A percentile compares a stretch with the other conserved stretches of the same genome.
These are phyloP conservation scores for Fragilariopsis cylindrus DNA, from an alignment of 108 stramenopile species.

Conservation along the genomic window DNA sequence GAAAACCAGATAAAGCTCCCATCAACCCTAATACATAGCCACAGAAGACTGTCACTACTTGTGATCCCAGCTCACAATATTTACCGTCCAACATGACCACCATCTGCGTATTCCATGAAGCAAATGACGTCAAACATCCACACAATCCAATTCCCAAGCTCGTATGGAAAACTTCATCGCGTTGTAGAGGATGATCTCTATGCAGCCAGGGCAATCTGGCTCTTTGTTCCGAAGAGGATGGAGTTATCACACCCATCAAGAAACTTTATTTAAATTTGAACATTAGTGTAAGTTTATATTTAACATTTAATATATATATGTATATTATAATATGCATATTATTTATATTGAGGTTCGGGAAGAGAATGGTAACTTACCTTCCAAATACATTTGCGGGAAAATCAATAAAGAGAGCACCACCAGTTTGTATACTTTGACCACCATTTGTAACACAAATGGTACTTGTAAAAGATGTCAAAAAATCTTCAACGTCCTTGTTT, in stretches of 20 bases:
- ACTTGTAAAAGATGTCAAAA: conserved; percentile 45
- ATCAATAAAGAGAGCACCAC: conserved; percentile 72
- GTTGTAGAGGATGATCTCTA: conserved; percentile 63
- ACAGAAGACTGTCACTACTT: conserved; percentile 57
- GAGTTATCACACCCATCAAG: conserved; percentile 55
- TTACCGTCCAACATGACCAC: conserved; percentile 76
- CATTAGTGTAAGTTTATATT: neutral
- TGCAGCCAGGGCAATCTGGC: conserved; percentile 59
- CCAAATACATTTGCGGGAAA: conserved; percentile 72
- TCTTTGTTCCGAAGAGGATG: neutral
- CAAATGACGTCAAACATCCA: conserved; percentile 76
- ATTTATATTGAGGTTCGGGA: neutral
- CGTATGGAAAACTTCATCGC: conserved; percentile 46
- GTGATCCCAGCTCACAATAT: conserved; percentile 52
- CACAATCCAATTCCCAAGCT: conserved; percentile 64
- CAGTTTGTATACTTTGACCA: conserved; percentile 60
- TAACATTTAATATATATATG: no score
- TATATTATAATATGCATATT: no score
- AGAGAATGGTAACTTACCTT: conserved; percentile 3
- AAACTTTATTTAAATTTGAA: conserved; percentile 22
- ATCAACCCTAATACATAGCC: conserved; percentile 72
- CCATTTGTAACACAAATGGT: conserved; percentile 63
- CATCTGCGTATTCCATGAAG: conserved; percentile 86
- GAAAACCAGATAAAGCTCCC: conserved; percentile 43
- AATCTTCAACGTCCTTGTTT: conserved; percentile 37